Base-by-base conservation (phyloP, 1,139 yeast species). In the Suhomyces chickasaworum region DNA sequence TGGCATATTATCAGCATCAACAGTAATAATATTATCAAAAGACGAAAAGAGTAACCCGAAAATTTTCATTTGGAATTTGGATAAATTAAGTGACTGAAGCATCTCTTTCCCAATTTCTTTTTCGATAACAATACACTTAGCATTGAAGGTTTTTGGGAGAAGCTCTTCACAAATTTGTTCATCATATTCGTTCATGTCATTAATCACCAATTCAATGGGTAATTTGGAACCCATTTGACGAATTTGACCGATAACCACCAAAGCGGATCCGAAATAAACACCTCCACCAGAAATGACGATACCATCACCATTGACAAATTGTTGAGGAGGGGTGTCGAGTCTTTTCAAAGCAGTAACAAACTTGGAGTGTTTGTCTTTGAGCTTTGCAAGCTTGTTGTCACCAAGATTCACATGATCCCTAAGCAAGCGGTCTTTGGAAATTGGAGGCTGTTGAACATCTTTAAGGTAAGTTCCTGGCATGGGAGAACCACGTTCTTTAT, bases 1-100 rank as follows among this genome's bases (percentile, higher is more conserved):
- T 1, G 75, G 69, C 49, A 69, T 56, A 48, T 62, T 67, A 49
- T 68, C 74, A 2, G 73, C 65, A 52, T 72, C 77, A 32, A 72
- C 50, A 3, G 63, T 59, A 36, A 72, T 61, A 21, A 64, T 61
- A 41, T 68, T 61, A 46, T 71, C 72, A 52, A 71, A 72, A 3
- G 70, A 56, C 7, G 74, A 62, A 17, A 66, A 61, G 36, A 71
- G 51, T 17, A 72, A 55, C 1, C 73, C 74, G 44, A 69, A 52
- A 20, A 64, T 56, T 48, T 69, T 71, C 48, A 62, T 51, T 38
- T 68, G 68, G 48, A 66, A 66, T 45, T 60, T 63, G 36, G 58
- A 53, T 38, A 59, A 48, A 12, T 61, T 50, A 35, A 58, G 46
- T 17, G 47, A 45, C 22, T 57, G 53, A 38, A 57, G 48, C 8